A percentile compares a stretch with the other conserved stretches of the same genome.
Conservation (phyloP, 1,139 yeast species). For the Nakaseomyces kungkrabaensis region DNA sequence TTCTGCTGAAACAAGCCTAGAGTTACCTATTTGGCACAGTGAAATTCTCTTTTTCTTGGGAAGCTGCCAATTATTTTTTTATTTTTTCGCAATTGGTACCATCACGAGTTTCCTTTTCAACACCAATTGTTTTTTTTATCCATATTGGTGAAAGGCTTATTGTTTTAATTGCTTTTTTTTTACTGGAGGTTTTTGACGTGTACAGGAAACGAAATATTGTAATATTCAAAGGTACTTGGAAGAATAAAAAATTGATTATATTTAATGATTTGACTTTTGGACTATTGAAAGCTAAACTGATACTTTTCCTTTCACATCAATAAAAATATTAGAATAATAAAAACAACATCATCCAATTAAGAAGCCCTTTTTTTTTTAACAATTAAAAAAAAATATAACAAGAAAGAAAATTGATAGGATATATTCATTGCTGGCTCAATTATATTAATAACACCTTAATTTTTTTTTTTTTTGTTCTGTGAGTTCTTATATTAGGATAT, state of each 20-base stretch:
- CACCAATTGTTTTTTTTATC: background rate
- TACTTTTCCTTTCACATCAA: background rate
- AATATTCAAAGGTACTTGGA: too few relatives aligned
- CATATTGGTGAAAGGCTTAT: too few relatives aligned
- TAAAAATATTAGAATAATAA: too few relatives aligned
- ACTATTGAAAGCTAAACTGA: background rate
- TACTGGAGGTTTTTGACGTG: background rate
- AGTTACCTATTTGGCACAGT: too few relatives aligned
- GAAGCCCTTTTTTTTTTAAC: too few relatives aligned
- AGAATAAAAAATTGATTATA: background rate
- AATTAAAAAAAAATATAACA: background rate
- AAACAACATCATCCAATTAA: too few relatives aligned
- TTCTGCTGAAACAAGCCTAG: too few relatives aligned
- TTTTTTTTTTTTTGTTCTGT: background rate
- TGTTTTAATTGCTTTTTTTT: background rate
- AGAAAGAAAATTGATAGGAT: background rate
- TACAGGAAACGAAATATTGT: background rate
- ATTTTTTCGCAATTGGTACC: background rate
- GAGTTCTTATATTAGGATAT: background rate
- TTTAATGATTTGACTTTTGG: background rate
- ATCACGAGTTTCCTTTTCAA: background rate
- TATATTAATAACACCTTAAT: background rate
- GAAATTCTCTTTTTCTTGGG: too few relatives aligned
- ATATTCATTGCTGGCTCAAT: background rate
- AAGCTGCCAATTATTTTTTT: background rate